A percentile compares a stretch with the other conserved stretches of the same genome.
These are phyloP conservation scores for Sporothrix protearum DNA, from an alignment of 2,329 filamentous ascomycete genomes.

Conservation along the genomic window DNA sequence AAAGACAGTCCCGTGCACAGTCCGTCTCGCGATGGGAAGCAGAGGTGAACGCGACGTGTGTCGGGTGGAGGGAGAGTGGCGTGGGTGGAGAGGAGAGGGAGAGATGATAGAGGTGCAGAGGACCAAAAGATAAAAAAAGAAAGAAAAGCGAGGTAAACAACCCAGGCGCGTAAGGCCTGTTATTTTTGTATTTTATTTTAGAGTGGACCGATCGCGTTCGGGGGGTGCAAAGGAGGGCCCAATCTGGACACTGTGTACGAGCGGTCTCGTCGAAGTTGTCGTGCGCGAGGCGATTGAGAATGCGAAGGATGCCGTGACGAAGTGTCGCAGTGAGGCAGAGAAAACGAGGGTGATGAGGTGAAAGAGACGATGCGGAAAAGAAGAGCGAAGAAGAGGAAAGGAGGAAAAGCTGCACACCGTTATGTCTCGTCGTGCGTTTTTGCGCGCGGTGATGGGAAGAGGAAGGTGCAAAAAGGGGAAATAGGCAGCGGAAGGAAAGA, in stretches of 20 bases:
- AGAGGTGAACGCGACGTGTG: slow-evolving; percentile 14
- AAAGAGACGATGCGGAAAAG: neutral
- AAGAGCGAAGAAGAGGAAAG: neutral
- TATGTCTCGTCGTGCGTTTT: slow-evolving; percentile 13
- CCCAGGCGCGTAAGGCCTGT: slow-evolving; percentile 21
- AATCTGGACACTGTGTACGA: slow-evolving; percentile 1
- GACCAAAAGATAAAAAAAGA: neutral
- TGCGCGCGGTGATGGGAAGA: slow-evolving; percentile 11
- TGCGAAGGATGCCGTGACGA: neutral
- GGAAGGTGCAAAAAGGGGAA: slow-evolving; percentile 10
- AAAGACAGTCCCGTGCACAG: slow-evolving; percentile 5
- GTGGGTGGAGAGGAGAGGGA: slow-evolving; percentile 7
- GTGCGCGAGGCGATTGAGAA: slow-evolving; percentile 5
- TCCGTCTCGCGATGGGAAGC: slow-evolving; percentile 8
- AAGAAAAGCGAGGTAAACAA: slow-evolving; percentile 21
- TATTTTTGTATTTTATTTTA: slow-evolving; percentile 22
- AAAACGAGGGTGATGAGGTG: neutral
- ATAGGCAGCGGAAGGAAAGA: slow-evolving; percentile 6
- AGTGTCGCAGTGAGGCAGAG: neutral
- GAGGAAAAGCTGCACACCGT: slow-evolving; percentile 6
- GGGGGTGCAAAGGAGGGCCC: neutral
- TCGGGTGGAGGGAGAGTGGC: slow-evolving; percentile 11
- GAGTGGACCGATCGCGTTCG: slow-evolving; percentile 23
- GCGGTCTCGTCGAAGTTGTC: neutral
- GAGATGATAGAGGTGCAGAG: neutral